Evolutionary conservation across 306 rosid species (phyloP), one percentile per base, ranked within the genome.

Genomic region (Dryas octopetala): DNA sequence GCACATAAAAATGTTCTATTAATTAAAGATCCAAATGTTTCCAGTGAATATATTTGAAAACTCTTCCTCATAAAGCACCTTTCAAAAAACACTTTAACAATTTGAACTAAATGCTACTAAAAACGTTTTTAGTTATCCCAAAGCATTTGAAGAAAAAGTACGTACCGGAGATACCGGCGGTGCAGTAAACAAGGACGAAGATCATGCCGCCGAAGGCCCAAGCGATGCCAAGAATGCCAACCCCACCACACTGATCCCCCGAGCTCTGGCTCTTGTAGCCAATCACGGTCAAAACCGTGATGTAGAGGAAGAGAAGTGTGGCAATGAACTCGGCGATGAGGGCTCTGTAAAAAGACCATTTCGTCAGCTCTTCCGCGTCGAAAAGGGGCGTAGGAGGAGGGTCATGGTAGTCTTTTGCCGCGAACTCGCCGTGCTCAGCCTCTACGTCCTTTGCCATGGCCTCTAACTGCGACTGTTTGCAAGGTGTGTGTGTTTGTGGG

Each of bases 201-300:
- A 94, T 94, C 98, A 94, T 94, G 80, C 98, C 98, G 9, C 98
- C 98, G 48, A 94, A 94, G 72, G 98, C 97, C 98, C 98, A 94
- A 10, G 98, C 98, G 28, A 94, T 94, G 32, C 98, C 98, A 52
- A 94, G 85, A 50, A 90, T 38, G 3, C 98, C 98, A 11, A 94
- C 98, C 0, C 98, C 98, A 45, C 50, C 84, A 19, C 98, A 94
- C 2, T 85, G 67, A 74, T 78, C 87, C 0, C 73, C 2, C 6
- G 54, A 84, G 6, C 46, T 86, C 73, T 87, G 89, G 55, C 78
- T 46, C 9, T 73, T 88, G 89, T 94, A 88, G 0, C 98, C 98
- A 14, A 94, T 94, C 8, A 91, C 91, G 51, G 98, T 94, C 73
- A 91, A 80, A 9, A 94, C 91, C 0, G 98, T 91, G 77, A 94